phyloP scores from a whole-genome alignment of 1,284 basidiomycete species.

The Irpex rosettiformis region DNA sequence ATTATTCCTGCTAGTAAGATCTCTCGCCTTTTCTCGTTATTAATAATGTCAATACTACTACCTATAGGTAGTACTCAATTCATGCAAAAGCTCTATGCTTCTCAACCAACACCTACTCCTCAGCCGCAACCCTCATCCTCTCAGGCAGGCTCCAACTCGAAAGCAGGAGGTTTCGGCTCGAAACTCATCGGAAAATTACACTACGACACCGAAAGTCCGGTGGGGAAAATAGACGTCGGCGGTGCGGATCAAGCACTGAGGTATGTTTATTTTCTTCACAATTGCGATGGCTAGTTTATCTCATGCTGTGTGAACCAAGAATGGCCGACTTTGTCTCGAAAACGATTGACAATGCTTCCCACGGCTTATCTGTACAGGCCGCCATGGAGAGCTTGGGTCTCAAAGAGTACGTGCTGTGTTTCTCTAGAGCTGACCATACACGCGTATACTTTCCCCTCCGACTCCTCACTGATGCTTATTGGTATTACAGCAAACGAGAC shows the following conservation, averaged over 20 bases:
- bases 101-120: not conserved
- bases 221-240: slow-evolving; percentile 20
- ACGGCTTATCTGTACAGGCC: slow-evolving; percentile 46
- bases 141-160: no score
- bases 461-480: not conserved
- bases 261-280: no score
- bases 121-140: not conserved
- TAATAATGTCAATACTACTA: no score
- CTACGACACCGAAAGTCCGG: slow-evolving; percentile 10
- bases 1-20: not conserved
- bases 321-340: slow-evolving; percentile 58
- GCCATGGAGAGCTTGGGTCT: slow-evolving; percentile 50
- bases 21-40: not conserved
- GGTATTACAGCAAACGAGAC: slow-evolving; percentile 40
- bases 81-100: not conserved
- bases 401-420: slow-evolving; percentile 31
- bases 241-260: slow-evolving; percentile 22
- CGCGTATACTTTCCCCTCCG: not conserved
- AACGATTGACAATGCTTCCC: slow-evolving; percentile 51
- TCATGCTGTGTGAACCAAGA: slow-evolving; percentile 31
- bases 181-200: slow-evolving; percentile 2
- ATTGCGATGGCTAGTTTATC: no score
- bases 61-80: not conserved
- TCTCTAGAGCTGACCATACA: not conserved
- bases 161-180: not conserved